phyloP scores from a whole-genome alignment of 2,329 filamentous ascomycete genomes.

The Cladosporium sp. region DNA sequence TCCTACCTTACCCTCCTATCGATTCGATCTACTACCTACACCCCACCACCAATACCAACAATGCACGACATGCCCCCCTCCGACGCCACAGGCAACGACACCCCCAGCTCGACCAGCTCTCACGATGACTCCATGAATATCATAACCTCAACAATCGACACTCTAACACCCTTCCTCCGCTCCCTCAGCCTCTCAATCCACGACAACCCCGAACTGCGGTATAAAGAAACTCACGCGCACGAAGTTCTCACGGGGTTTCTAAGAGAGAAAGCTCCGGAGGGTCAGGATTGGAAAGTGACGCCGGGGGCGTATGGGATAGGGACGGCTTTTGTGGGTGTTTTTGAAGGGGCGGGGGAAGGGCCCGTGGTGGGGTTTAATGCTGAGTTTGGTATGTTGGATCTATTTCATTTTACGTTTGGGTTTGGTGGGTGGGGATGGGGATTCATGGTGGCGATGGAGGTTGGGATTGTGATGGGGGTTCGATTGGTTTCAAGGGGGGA shows the following conservation, averaged over 20 bases:
- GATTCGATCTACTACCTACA: background rate
- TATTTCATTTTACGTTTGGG: constrained; percentile 32
- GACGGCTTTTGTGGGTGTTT: constrained; percentile 51
- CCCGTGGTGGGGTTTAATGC: constrained; percentile 41
- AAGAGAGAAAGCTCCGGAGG: constrained; percentile 31
- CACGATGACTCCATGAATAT: background rate
- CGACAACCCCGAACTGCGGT: constrained; percentile 48
- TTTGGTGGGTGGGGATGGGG: background rate
- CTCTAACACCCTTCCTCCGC: constrained; percentile 38
- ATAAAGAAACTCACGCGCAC: constrained; percentile 47
- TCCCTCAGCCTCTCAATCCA: constrained; percentile 48
- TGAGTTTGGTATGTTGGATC: constrained; percentile 47
- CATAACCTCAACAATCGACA: constrained; percentile 40
- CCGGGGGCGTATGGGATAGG: constrained; percentile 43
- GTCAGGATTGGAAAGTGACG: constrained; percentile 15
- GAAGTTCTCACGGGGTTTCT: constrained; percentile 47
- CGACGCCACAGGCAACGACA: background rate
- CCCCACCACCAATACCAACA: background rate
- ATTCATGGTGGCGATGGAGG: background rate
- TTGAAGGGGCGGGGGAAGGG: constrained; percentile 36
- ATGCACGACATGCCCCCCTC: background rate
- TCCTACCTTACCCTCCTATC: background rate
- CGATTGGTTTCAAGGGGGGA: no score
- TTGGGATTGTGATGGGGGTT: no score
- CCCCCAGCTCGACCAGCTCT: no score